Evolutionary conservation across 2,329 filamentous ascomycete genomes (phyloP).

Genomic region (Aspergillus sp.): DNA sequence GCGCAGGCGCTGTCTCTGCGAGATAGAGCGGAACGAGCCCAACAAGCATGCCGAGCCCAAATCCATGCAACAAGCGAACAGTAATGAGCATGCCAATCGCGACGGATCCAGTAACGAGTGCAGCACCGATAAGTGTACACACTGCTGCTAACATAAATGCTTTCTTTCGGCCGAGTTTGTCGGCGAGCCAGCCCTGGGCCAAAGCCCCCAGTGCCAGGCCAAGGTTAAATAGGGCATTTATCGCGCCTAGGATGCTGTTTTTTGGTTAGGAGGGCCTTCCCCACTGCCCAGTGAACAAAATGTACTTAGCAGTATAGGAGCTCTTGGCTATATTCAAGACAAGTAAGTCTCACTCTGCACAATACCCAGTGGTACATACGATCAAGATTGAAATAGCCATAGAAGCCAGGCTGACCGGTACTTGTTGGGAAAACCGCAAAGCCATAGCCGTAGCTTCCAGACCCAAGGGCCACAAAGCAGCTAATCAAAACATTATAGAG

Average conservation of each 20-base stretch:
- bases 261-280: background rate
- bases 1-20: background rate
- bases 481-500: conserved; percentile 2
- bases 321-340: background rate
- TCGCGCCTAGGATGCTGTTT: background rate
- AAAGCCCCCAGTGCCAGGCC: background rate
- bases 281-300: background rate
- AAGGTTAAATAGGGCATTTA: conserved; percentile 2
- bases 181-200: conserved; percentile 2
- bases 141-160: background rate
- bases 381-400: conserved; percentile 2
- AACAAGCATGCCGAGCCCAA: conserved; percentile 2
- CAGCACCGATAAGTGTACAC: background rate
- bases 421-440: background rate
- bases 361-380: background rate
- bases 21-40: conserved; percentile 1
- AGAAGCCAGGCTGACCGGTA: conserved; percentile 2
- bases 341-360: background rate
- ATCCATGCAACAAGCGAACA: conserved; percentile 1
- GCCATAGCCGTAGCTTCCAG: conserved; percentile 3
- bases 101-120: background rate
- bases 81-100: conserved; percentile 1
- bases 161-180: background rate
- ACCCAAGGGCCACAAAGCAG: conserved; percentile 1
- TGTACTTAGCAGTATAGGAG: background rate